phyloP scores from a whole-genome alignment of 2,329 filamentous ascomycete species.

The Chaetomiaceae sp. region DNA sequence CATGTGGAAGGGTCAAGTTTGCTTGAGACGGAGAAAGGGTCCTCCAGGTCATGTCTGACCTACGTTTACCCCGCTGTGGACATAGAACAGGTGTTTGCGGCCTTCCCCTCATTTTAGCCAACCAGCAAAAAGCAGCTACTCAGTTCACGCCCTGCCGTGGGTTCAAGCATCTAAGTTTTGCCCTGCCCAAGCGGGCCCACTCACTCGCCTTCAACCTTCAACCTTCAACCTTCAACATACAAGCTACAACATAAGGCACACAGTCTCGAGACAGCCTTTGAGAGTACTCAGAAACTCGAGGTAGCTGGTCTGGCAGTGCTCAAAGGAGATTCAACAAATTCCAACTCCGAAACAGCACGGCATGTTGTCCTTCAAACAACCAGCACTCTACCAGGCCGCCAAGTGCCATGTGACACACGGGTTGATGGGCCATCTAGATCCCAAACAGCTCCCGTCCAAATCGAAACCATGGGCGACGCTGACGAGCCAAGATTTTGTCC shows the following conservation, averaged over 20 bases:
- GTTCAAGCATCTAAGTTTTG: no score
- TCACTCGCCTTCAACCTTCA: no score
- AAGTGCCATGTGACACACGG: conserved; percentile 75
- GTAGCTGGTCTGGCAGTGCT: no score
- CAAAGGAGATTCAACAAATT: no score
- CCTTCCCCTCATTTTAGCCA: background rate
- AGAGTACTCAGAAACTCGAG: no score
- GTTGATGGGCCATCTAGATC: conserved; percentile 64
- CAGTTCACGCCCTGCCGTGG: background rate
- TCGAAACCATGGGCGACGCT: conserved; percentile 73
- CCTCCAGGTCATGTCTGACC: conserved; percentile 10
- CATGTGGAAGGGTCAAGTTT: background rate
- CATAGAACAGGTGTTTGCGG: background rate
- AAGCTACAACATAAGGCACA: background rate
- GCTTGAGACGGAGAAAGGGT: background rate
- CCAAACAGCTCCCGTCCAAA: conserved; percentile 64
- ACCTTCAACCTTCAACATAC: no score
- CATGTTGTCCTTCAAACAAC: conserved; percentile 45
- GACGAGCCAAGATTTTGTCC: conserved; percentile 59
- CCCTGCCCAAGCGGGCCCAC: no score
- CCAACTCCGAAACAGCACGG: background rate
- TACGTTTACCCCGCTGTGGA: conserved; percentile 9
- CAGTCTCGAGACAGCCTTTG: no score
- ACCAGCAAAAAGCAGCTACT: background rate
- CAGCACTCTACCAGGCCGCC: conserved; percentile 49